Conservation (phyloP, 768 basidiomycete genomes). For the Mycena crocata region DNA sequence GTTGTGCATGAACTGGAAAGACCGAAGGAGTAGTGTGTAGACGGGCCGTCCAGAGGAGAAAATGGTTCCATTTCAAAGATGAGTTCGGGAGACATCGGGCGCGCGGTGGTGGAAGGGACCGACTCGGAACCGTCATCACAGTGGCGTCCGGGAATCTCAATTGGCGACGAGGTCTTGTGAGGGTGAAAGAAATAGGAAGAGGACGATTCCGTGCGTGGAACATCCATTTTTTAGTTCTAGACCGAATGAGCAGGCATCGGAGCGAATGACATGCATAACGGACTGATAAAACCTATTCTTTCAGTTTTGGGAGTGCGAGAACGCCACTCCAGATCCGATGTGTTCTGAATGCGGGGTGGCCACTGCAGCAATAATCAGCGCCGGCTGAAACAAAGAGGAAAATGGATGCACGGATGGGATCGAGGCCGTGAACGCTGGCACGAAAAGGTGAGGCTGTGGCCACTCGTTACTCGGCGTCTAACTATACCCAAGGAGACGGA, state of each 20-base stretch:
- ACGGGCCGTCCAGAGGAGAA: conserved; percentile 30
- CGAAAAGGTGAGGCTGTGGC: neutral
- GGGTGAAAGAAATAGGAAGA: conserved; percentile 31
- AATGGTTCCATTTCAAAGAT: conserved; percentile 67
- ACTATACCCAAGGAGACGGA: conserved; percentile 10
- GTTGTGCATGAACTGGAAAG: conserved; percentile 29
- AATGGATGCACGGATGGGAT: neutral
- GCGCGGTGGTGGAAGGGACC: conserved; percentile 43
- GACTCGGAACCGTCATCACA: conserved; percentile 34
- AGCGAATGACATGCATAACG: neutral
- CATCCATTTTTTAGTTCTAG: conserved; percentile 23
- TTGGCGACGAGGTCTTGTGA: conserved; percentile 52
- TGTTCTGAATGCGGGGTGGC: conserved; percentile 3
- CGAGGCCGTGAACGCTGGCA: conserved; percentile 22
- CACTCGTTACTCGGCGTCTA: conserved; percentile 10
- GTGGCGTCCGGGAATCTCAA: conserved; percentile 57
- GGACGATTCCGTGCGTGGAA: conserved; percentile 22
- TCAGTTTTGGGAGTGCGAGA: conserved; percentile 12
- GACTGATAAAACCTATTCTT: conserved; percentile 16
- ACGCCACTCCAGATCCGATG: conserved; percentile 9
- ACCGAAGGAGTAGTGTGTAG: conserved; percentile 31
- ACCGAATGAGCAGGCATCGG: neutral
- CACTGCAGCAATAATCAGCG: neutral
- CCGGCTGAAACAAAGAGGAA: neutral
- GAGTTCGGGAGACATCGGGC: conserved; percentile 57